Conservation (phyloP, 129 eudicot genomes). For the carrot (Daucus carota) region DNA sequence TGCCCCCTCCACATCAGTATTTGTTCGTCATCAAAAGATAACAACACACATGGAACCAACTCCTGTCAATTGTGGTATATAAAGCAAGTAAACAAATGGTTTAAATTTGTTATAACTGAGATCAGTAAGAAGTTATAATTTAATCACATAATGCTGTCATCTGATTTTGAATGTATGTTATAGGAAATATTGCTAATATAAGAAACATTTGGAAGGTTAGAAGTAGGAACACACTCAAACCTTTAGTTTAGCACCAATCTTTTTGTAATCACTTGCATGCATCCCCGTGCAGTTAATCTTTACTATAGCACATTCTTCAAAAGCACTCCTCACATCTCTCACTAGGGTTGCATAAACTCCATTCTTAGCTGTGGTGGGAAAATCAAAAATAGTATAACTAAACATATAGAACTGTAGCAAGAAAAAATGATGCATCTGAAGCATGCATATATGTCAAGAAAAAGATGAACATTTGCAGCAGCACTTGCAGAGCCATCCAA, state of each 20-base stretch:
- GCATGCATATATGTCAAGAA: constrained; percentile 2
- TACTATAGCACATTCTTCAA: constrained; percentile 74
- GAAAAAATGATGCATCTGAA: neutral
- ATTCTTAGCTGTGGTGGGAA: constrained; percentile 57
- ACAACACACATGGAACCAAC: constrained; percentile 90
- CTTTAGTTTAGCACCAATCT: constrained; percentile 91
- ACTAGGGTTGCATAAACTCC: constrained; percentile 71
- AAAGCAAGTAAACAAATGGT: neutral
- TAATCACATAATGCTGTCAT: neutral
- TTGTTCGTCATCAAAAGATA: constrained; percentile 94
- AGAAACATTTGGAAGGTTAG: neutral
- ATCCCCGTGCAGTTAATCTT: constrained; percentile 81
- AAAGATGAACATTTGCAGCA: neutral
- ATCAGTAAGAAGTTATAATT: neutral
- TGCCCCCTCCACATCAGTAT: constrained; percentile 93
- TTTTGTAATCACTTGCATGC: constrained; percentile 96
- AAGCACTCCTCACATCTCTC: constrained; percentile 84
- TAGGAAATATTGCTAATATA: neutral
- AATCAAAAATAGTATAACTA: constrained; percentile 4
- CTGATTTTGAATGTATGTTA: neutral
- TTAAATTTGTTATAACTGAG: neutral
- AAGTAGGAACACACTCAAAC: constrained; percentile 21
- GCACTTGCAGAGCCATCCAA: neutral
- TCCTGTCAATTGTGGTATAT: constrained; percentile 40
- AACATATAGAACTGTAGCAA: neutral